phyloP scores from a whole-genome alignment of 805 yeast genomes.

The Sugiyamaella americana region DNA sequence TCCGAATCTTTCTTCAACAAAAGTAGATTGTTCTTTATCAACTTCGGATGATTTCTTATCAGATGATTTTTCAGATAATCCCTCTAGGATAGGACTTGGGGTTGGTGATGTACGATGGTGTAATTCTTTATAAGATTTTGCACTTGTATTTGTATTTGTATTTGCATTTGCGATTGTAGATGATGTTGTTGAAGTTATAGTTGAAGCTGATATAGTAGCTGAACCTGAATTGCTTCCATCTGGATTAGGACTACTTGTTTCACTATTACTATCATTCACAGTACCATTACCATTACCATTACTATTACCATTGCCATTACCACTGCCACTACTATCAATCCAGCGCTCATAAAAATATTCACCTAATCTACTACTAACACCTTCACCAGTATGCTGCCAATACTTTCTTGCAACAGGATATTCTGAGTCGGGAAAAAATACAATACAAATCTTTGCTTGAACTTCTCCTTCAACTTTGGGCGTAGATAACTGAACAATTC shows the following conservation, averaged over 20 bases:
- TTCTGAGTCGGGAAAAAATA: constrained; percentile 62
- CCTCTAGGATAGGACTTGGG: neutral
- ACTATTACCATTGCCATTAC: neutral
- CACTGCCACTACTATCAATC: neutral
- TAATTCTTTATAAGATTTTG: constrained; percentile 11
- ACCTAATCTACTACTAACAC: constrained; percentile 84
- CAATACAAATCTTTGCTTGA: constrained; percentile 68
- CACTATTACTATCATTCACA: neutral
- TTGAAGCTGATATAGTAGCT: no score
- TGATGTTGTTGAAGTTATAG: no score
- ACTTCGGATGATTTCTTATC: neutral
- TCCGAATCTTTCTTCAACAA: constrained; percentile 86
- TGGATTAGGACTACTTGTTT: constrained; percentile 6
- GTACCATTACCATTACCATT: constrained; percentile 27
- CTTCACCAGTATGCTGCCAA: constrained; percentile 98
- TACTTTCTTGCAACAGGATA: constrained; percentile 68
- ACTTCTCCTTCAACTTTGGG: constrained; percentile 39
- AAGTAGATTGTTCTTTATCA: constrained; percentile 49
- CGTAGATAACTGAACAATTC: constrained; percentile 70
- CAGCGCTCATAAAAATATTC: constrained; percentile 63
- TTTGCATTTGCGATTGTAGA: no score
- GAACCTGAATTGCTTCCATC: constrained; percentile 6
- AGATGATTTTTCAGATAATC: neutral
- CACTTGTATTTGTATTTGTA: neutral
- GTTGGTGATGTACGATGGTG: constrained; percentile 1